phyloP scores from a whole-genome alignment of 2,329 filamentous ascomycete genomes.

The Ceratocystis papillata region DNA sequence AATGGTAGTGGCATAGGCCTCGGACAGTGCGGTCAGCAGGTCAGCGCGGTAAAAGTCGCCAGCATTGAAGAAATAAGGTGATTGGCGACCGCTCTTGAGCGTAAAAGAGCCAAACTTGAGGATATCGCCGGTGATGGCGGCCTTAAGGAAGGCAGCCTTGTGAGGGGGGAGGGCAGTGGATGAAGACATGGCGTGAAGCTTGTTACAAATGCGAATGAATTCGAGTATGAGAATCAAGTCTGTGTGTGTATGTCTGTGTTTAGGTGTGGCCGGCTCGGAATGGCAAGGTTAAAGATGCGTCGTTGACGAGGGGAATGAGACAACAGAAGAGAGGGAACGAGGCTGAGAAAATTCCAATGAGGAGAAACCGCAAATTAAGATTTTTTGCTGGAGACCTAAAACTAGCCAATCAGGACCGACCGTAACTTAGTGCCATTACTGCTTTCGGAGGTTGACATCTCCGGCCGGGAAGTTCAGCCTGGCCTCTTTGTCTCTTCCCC shows the following conservation, averaged over 20 bases:
- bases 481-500: background rate
- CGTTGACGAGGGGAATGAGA: background rate
- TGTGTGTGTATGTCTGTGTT: background rate
- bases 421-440: background rate
- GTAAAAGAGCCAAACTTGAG: constrained; percentile 76
- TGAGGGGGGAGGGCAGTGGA: constrained; percentile 43
- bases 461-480: background rate
- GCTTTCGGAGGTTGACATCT: background rate
- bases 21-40: constrained; percentile 64
- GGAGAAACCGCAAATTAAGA: too few relatives aligned
- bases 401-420: background rate
- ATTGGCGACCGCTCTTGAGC: constrained; percentile 83
- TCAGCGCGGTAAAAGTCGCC: constrained; percentile 76
- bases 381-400: background rate
- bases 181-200: constrained; percentile 25
- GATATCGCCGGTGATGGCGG: constrained; percentile 56
- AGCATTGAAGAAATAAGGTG: constrained; percentile 97
- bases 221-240: background rate
- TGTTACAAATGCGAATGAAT: constrained; percentile 11
- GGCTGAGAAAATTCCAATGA: background rate
- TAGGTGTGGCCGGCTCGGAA: background rate
- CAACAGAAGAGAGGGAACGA: background rate
- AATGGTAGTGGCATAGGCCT: constrained; percentile 66
- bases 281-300: background rate
- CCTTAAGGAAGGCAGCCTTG: constrained; percentile 62